phyloP scores from a whole-genome alignment of 441 rosid species.

The Euphorbia schlechtendalii region DNA sequence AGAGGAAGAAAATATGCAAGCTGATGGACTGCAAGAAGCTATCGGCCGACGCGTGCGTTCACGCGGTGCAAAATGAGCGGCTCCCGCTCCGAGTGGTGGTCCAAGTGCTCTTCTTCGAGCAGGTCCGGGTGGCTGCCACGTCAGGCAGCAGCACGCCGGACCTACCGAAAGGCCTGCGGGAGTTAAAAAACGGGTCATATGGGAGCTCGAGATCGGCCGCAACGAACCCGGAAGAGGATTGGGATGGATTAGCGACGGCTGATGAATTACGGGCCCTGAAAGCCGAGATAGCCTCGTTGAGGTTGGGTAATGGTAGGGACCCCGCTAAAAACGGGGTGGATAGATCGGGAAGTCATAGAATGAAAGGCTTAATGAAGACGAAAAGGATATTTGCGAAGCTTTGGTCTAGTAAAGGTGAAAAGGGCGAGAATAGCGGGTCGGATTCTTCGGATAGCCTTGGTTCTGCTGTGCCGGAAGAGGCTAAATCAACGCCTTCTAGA shows the following conservation, averaged over 20 bases:
- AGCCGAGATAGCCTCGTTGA: slow-evolving; percentile 54
- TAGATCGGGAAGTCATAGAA: slow-evolving; percentile 39
- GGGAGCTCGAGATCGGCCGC: slow-evolving; percentile 64
- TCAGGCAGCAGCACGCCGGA: slow-evolving; percentile 83
- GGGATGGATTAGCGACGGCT: slow-evolving; percentile 62
- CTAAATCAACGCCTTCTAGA: slow-evolving; percentile 60
- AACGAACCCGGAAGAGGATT: slow-evolving; percentile 64
- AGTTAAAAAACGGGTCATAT: slow-evolving; percentile 45
- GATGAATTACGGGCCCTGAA: slow-evolving; percentile 68
- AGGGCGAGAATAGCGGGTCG: slow-evolving; percentile 51
- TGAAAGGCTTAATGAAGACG: slow-evolving; percentile 67
- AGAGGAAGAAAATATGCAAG: slow-evolving; percentile 74
- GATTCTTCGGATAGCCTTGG: slow-evolving; percentile 68
- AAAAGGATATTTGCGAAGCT: slow-evolving; percentile 56
- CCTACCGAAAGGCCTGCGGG: slow-evolving; percentile 45
- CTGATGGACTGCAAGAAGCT: slow-evolving; percentile 87
- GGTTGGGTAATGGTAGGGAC: slow-evolving; percentile 32
- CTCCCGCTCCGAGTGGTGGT: slow-evolving; percentile 80
- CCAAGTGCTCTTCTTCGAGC: slow-evolving; percentile 80
- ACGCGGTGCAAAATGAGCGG: slow-evolving; percentile 81
- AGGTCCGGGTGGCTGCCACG: slow-evolving; percentile 57
- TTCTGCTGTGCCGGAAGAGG: slow-evolving; percentile 44
- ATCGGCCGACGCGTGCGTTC: slow-evolving; percentile 76
- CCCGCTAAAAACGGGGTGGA: slow-evolving; percentile 24
- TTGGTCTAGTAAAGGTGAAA: slow-evolving; percentile 47